phyloP scores from a whole-genome alignment of 768 basidiomycete species.

The Lactifluus hygrophoroides region DNA sequence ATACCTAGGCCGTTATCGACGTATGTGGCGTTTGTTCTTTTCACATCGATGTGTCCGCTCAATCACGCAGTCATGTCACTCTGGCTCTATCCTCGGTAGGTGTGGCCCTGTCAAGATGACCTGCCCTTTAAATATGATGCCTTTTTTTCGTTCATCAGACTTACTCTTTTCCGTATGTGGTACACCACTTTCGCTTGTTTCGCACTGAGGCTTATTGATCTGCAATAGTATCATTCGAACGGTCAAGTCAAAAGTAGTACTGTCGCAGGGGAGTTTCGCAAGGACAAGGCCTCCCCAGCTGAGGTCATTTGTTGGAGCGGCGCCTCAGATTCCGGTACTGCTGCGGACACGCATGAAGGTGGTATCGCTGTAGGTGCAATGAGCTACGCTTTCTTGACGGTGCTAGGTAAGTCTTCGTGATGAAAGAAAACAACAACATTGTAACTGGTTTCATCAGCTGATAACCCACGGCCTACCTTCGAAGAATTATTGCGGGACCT shows the following conservation, averaged over 20 bases:
- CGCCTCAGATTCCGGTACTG: slow-evolving; percentile 12
- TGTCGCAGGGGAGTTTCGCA: not conserved
- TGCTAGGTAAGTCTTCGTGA: slow-evolving; percentile 1
- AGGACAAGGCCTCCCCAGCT: slow-evolving; percentile 13
- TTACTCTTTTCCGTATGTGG: slow-evolving; percentile 10
- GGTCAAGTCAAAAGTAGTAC: slow-evolving; percentile 10
- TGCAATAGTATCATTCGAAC: slow-evolving; percentile 18
- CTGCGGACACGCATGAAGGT: slow-evolving; percentile 2
- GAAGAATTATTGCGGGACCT: slow-evolving; percentile 17
- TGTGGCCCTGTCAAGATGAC: not conserved
- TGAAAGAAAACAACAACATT: not conserved
- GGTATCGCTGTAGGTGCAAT: slow-evolving; percentile 20
- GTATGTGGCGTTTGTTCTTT: not conserved
- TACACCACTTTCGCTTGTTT: not conserved
- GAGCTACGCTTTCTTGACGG: slow-evolving; percentile 20
- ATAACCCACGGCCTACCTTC: slow-evolving; percentile 14
- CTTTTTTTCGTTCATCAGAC: slow-evolving; percentile 6
- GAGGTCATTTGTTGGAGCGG: slow-evolving; percentile 22
- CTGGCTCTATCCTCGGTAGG: slow-evolving; percentile 34
- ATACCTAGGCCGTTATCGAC: slow-evolving; percentile 17
- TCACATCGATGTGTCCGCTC: not conserved
- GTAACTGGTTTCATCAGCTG: slow-evolving; percentile 1
- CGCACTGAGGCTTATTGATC: not conserved
- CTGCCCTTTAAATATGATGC: not conserved
- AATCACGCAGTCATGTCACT: slow-evolving; percentile 31